Base-by-base conservation (phyloP, 768 basidiomycete species). In the Mycena floridula region DNA sequence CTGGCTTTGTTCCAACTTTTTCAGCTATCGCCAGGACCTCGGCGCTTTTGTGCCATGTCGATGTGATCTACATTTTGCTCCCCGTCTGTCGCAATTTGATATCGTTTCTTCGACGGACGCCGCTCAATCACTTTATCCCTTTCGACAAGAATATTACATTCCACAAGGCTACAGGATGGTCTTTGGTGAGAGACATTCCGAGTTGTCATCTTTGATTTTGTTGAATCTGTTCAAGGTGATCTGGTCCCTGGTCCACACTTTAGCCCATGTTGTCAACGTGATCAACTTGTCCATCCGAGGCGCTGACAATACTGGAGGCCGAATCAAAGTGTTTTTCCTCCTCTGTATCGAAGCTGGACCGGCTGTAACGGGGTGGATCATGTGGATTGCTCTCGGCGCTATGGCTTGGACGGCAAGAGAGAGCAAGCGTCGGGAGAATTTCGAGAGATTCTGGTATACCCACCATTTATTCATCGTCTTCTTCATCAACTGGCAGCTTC, bases 81-180 rank as follows among this genome's bases (percentile, higher is more conserved):
- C 94, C 94, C 22, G 79, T 96, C 60, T 96, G 94, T 74, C 81
- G 94, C 49, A 94, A 91, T 67, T 90, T 96, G 66, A 77, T 96
- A 62, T 93, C 91, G 16, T 53, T 94, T 35, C 73, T 95, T 37
- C 86, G 94, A 18, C 81, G 82, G 42, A 90, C 89, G 1, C 79
- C 91, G 2, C 70, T 97, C 47, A 89, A 89, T 67, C 73, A 78
- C 52, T 63, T 90, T 65, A 87, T 94, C 50, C 91, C 91, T 18
- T 95, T 97, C 59, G 93, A 95, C 72, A 87, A 92, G 70, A 91
- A 86, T 59, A 80, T 96, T 62, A 80, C 81, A 6, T 85, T 96
- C 62, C 93, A 91, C 72, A 92, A 90, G 61, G 81, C 87, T 48
- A 87, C 87, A 3, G 94, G 79, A 6, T 96, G 89, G 89, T 84